Base-by-base conservation (phyloP, 2,329 filamentous ascomycete genomes). In the Fusarium chlamydosporum region DNA sequence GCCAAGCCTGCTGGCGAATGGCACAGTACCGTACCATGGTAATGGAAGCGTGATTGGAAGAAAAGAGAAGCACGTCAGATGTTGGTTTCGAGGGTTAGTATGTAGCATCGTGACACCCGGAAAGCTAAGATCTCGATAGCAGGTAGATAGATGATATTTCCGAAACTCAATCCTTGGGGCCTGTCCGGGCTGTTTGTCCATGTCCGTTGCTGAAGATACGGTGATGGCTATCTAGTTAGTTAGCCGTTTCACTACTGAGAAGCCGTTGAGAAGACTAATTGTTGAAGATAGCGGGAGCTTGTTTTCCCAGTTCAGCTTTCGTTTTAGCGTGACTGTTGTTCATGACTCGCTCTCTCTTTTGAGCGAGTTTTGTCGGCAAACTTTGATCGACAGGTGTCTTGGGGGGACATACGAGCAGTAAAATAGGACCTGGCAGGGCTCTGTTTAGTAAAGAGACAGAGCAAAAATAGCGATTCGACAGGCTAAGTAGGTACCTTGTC, bases 131-230 rank as follows among this genome's bases (percentile, higher is more conserved):
- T 64, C 16, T 57, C 48, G 23, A 23, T 23, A 23, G 23, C 23
- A 23, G 23, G 23, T 23, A 23, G 53, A 61, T 40, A 40, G 31
- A 6, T 18, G 26, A 45, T 45, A 45, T 45, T 42, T 46, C 65
- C 65, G 59, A 61, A 64, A 65, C 60, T 65, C 61, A 65, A 64
- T 38, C 3, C 31, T 7, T 29, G 27, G 27, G 27, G 23, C 23
- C 23, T 23, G 23, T 23, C 23, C 23, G 23, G 23, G 23, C 23
- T 23, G 10, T 10, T 10, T 10, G 27, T 29, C 27, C 10, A 8
- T 7, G 8, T 29, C 27, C 27, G 27, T 29, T 34, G 11, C 7
- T 50, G 11, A 29, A 38, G 47, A 18, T 27, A 27, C 10, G 10
- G 27, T 29, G 27, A 29, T 29, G 27, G 23, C 4, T 29, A 29